Percentiles rank a stretch among this genome's conserved stretches.
phyloP scores from a whole-genome alignment of 352 stramenopile genomes.

The Achlya hypogyna region DNA sequence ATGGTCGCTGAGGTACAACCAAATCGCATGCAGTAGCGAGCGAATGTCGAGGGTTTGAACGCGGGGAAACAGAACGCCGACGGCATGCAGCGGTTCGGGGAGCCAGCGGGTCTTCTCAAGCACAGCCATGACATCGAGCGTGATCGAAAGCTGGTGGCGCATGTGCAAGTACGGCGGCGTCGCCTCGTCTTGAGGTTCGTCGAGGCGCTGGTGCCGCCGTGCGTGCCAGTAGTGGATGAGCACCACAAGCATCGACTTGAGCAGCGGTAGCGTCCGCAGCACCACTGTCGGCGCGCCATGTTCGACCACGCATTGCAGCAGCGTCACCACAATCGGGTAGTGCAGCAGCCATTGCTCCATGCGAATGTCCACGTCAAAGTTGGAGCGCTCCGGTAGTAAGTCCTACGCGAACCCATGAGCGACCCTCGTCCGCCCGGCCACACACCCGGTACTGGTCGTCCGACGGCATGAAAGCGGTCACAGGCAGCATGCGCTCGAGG shows the following conservation, averaged over 20 bases:
- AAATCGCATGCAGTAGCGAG: constrained; percentile 71
- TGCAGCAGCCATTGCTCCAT: constrained; percentile 81
- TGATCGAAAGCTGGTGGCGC: constrained; percentile 53
- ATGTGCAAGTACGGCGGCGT: constrained; percentile 78
- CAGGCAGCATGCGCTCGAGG: constrained; percentile 52
- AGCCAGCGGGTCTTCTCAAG: constrained; percentile 51
- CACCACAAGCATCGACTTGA: constrained; percentile 69
- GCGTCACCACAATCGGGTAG: constrained; percentile 57
- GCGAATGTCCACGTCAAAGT: constrained; percentile 66
- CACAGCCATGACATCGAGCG: constrained; percentile 53
- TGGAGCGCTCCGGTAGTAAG: constrained; percentile 67
- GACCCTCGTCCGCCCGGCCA: neutral
- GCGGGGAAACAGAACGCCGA: constrained; percentile 52
- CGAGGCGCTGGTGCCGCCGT: constrained; percentile 25
- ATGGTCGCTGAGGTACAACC: constrained; percentile 74
- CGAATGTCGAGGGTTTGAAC: constrained; percentile 62
- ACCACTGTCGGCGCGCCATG: constrained; percentile 30
- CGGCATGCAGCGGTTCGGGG: constrained; percentile 33
- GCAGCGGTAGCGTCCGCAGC: constrained; percentile 50
- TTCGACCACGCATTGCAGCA: constrained; percentile 40
- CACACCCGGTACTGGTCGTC: constrained; percentile 58
- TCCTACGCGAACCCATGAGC: constrained; percentile 29
- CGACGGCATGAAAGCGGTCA: constrained; percentile 52
- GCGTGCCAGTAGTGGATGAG: constrained; percentile 77
- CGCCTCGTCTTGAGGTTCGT: constrained; percentile 54